These are phyloP conservation scores for Nannochloropsis oceanica DNA, from an alignment of 108 stramenopile species.

Conservation along the genomic window DNA sequence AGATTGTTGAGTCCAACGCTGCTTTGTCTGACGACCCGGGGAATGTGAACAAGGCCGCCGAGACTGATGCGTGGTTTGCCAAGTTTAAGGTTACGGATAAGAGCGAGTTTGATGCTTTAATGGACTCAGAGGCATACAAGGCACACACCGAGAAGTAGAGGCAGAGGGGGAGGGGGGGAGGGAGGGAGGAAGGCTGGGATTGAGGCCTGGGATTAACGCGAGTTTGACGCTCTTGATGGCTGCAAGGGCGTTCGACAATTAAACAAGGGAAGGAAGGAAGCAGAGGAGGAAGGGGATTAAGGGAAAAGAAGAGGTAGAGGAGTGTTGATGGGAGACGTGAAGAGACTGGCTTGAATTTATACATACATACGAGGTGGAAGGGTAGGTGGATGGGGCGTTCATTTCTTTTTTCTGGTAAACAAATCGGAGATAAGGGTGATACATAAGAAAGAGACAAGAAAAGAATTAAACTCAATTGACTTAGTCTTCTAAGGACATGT, in stretches of 20 bases:
- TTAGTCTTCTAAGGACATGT: too few relatives aligned
- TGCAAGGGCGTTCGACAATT: neutral
- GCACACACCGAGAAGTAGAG: neutral
- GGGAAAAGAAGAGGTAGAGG: too few relatives aligned
- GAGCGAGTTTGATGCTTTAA: neutral
- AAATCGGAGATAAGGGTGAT: too few relatives aligned
- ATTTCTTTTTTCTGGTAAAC: too few relatives aligned
- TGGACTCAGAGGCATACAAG: conserved; percentile 19
- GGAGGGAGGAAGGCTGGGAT: too few relatives aligned
- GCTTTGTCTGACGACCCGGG: conserved; percentile 4
- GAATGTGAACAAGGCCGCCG: conserved; percentile 16
- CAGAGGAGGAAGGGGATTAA: neutral
- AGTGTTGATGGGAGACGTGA: neutral
- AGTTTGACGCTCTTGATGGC: neutral
- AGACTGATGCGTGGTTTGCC: conserved; percentile 15
- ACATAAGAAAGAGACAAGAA: too few relatives aligned
- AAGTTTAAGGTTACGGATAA: conserved; percentile 16
- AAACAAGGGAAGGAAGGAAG: neutral
- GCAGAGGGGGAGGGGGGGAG: neutral
- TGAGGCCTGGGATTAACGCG: neutral
- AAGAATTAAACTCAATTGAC: too few relatives aligned
- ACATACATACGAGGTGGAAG: too few relatives aligned
- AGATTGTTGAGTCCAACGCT: conserved; percentile 11
- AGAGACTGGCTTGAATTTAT: too few relatives aligned
- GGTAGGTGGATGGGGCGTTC: too few relatives aligned